phyloP scores from a whole-genome alignment of 768 basidiomycete species.

The Ramaria sp. region DNA sequence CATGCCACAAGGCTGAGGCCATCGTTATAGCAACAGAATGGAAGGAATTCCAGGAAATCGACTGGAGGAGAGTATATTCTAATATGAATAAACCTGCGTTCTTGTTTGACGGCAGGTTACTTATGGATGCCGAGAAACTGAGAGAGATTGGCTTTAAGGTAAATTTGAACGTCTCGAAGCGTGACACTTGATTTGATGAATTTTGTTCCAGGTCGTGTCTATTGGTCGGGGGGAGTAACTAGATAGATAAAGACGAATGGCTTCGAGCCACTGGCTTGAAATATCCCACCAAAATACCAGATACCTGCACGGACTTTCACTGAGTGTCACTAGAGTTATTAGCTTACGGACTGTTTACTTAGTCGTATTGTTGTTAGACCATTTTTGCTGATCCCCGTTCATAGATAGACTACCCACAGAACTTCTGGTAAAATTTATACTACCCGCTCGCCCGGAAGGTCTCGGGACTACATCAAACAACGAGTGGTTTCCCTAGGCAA shows the following conservation, averaged over 20 bases:
- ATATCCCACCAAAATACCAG: too few species aligned
- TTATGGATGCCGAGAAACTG: constrained; percentile 74
- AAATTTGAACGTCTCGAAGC: constrained; percentile 13
- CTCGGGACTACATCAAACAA: too few species aligned
- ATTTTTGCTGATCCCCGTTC: too few species aligned
- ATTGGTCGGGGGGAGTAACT: constrained; percentile 5
- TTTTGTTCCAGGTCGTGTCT: constrained; percentile 1
- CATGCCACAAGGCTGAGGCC: constrained; percentile 82
- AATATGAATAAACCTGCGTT: constrained; percentile 98
- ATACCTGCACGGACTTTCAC: too few species aligned
- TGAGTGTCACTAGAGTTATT: too few species aligned
- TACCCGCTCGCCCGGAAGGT: too few species aligned
- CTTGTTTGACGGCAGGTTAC: constrained; percentile 86
- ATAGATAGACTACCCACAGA: too few species aligned
- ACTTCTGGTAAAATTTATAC: too few species aligned
- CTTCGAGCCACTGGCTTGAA: too few species aligned
- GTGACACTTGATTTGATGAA: neutral
- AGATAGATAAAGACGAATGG: neutral
- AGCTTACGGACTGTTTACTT: too few species aligned
- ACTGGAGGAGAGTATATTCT: constrained; percentile 80
- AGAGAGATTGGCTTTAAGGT: constrained; percentile 87
- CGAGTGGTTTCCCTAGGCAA: too few species aligned
- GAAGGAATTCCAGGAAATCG: constrained; percentile 90
- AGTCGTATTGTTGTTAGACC: too few species aligned
- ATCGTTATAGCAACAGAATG: constrained; percentile 96